Conservation (phyloP, 1,284 basidiomycete species). For the Phellopilus nigrolimitatus region DNA sequence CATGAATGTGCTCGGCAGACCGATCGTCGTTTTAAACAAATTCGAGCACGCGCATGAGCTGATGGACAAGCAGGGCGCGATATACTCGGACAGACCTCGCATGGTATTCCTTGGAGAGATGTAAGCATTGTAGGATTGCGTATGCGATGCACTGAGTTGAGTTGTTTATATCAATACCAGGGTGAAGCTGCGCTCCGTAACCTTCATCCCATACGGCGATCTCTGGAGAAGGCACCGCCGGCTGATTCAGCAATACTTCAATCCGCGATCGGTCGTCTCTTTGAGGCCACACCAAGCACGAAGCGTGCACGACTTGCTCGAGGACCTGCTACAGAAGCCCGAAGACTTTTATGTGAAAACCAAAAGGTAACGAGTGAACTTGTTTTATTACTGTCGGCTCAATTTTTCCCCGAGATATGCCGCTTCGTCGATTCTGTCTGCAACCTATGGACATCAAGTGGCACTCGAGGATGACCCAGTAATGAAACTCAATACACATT, state of each 20-base stretch:
- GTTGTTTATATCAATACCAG: conserved; percentile 3
- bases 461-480: conserved; percentile 30
- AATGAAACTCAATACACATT: conserved; percentile 21
- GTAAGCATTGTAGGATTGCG: conserved; percentile 21
- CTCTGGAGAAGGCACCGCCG: conserved; percentile 6
- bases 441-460: conserved; percentile 8
- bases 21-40: conserved; percentile 35
- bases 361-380: not conserved
- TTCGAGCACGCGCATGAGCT: conserved; percentile 30
- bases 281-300: not conserved
- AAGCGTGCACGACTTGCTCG: conserved; percentile 1
- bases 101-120: conserved; percentile 22
- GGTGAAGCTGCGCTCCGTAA: conserved; percentile 1
- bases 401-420: not conserved
- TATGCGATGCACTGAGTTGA: not conserved
- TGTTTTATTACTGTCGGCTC: not conserved
- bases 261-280: not conserved
- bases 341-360: conserved; percentile 6
- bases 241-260: conserved; percentile 14
- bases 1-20: conserved; percentile 31
- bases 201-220: conserved; percentile 11
- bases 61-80: conserved; percentile 31
- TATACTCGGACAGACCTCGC: conserved; percentile 34
- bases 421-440: conserved; percentile 7
- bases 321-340: not conserved